These are phyloP conservation scores for Xylaria sp. DNA, from an alignment of 2,329 filamentous ascomycete species.

Conservation along the genomic window DNA sequence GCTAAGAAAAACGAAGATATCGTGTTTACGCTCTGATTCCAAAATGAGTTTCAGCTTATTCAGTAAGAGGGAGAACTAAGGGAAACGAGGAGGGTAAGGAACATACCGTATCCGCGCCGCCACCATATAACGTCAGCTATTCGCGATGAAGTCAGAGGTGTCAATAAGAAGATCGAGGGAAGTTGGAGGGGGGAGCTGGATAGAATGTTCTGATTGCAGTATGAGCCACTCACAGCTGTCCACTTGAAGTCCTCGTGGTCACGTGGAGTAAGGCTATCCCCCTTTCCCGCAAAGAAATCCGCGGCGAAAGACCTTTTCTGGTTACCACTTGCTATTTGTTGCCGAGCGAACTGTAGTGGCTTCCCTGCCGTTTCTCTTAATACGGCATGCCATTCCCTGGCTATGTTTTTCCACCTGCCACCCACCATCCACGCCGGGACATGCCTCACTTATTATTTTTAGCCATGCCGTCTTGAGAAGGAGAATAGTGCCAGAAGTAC, in stretches of 20 bases:
- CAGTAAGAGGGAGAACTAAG: neutral
- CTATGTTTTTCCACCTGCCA: constrained; percentile 34
- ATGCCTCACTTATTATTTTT: constrained; percentile 25
- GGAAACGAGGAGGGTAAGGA: no score
- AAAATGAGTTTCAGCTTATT: neutral
- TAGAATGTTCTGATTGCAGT: neutral
- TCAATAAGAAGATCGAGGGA: neutral
- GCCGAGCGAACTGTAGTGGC: constrained; percentile 34
- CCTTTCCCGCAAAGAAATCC: constrained; percentile 13
- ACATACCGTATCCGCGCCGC: constrained; percentile 36
- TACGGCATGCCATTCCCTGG: constrained; percentile 18
- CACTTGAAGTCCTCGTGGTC: constrained; percentile 29
- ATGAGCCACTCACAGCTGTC: constrained; percentile 22
- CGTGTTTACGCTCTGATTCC: constrained; percentile 47
- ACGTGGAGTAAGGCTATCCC: constrained; percentile 8
- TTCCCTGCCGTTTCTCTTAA: constrained; percentile 22
- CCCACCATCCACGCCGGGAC: constrained; percentile 41
- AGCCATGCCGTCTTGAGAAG: neutral
- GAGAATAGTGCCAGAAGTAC: neutral
- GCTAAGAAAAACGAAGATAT: constrained; percentile 52
- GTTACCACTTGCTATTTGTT: constrained; percentile 26
- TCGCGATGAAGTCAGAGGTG: neutral
- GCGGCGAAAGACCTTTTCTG: constrained; percentile 28
- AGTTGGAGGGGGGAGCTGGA: neutral
- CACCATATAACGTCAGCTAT: constrained; percentile 29